Conservation (phyloP, 2,329 filamentous ascomycete genomes). For the Ustilaginoidea virens region DNA sequence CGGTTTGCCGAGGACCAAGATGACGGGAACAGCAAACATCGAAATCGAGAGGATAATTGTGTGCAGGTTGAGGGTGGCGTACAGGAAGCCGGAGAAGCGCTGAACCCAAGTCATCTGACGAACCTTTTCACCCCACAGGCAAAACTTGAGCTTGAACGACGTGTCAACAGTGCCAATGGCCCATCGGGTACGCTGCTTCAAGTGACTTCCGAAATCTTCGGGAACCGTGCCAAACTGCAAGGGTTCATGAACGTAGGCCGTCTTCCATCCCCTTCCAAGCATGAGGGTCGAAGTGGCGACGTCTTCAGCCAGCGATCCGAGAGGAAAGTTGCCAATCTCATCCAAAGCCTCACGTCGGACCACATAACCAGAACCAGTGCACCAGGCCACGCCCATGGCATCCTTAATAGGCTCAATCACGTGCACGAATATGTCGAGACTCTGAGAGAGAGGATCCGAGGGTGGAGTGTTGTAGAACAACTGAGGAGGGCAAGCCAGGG, state of each 20-base stretch:
- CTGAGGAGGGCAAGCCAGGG: slow-evolving; percentile 44
- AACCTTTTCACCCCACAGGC: slow-evolving; percentile 36
- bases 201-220: slow-evolving; percentile 36
- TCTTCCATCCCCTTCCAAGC: slow-evolving; percentile 45
- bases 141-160: slow-evolving; percentile 44
- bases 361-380: slow-evolving; percentile 48
- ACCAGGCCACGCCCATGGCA: slow-evolving; percentile 41
- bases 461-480: slow-evolving; percentile 47
- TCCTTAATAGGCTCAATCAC: slow-evolving; percentile 34
- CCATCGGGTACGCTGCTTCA: slow-evolving; percentile 43
- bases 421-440: slow-evolving; percentile 42
- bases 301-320: slow-evolving; percentile 45
- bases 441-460: slow-evolving; percentile 42
- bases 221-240: slow-evolving; percentile 45
- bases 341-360: slow-evolving; percentile 43
- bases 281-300: slow-evolving; percentile 42
- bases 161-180: slow-evolving; percentile 41
- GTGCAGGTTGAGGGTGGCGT: slow-evolving; percentile 38
- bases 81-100: slow-evolving; percentile 43
- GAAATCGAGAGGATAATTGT: slow-evolving; percentile 38
- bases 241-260: slow-evolving; percentile 41
- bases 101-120: slow-evolving; percentile 38
- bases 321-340: slow-evolving; percentile 45
- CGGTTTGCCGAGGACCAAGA: slow-evolving; percentile 38
- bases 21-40: slow-evolving; percentile 42